Evolutionary conservation across 2,329 filamentous ascomycete species (phyloP), one percentile per base, ranked within the genome.

Genomic region (Hypocreales sp.): DNA sequence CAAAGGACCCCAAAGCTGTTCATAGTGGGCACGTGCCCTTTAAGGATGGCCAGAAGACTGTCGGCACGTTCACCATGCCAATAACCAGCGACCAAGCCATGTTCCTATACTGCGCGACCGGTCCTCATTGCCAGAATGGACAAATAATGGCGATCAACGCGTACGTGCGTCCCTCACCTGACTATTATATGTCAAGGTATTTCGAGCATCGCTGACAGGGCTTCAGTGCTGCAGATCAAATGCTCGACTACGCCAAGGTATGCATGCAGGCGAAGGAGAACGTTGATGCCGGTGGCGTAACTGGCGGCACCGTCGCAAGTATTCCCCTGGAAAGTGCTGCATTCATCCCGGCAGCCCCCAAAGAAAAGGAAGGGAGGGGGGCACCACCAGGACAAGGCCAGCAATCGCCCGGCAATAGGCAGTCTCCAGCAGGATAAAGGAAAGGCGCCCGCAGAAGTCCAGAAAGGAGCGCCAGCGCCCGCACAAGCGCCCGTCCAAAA

Each of bases 131-230:
- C 24, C 56, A 64, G 37, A 40, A 39, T 7, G 63, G 62, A 7
- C 64, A 67, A 50, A 53, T 61, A 16, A 55, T 63, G 46, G 52
- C 63, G 5, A 54, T 68, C 21, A 68, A 68, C 31, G 55, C 57
- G 53, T 55, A 30, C 33, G 51, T n/a, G 12, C 14, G 7, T 24
- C n/a, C n/a, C n/a, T n/a, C n/a, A n/a, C n/a, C n/a, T n/a, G n/a
- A n/a, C n/a, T n/a, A n/a, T n/a, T n/a, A n/a, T n/a, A n/a, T n/a
- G n/a, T n/a, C n/a, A n/a, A n/a, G n/a, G n/a, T n/a, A n/a, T n/a
- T n/a, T n/a, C n/a, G n/a, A n/a, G n/a, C n/a, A n/a, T n/a, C n/a
- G n/a, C n/a, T n/a, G n/a, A n/a, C n/a, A n/a, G n/a, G n/a, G n/a
- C n/a, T n/a, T n/a, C n/a, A n/a, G n/a, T n/a, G n/a, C n/a, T n/a